Conservation (phyloP, 1,139 yeast species). For the Spathaspora jeffriesii region DNA sequence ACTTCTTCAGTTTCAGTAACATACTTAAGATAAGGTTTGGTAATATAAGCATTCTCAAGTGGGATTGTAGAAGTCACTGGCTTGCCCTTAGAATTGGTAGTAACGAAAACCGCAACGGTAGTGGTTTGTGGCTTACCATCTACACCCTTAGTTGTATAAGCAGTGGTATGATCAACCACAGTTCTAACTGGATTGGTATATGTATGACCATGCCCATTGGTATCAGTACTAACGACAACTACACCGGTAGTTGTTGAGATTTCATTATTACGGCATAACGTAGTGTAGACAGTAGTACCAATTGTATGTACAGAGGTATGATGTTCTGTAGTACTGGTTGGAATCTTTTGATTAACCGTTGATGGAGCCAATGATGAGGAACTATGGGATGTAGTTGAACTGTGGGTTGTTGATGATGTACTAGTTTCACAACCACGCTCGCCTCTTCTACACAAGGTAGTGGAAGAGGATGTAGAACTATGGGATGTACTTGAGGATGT, state of each 20-base stretch:
- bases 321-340: neutral
- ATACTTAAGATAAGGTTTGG: neutral
- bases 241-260: constrained; percentile 1
- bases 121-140: neutral
- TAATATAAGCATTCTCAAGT: constrained; percentile 4
- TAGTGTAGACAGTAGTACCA: constrained; percentile 5
- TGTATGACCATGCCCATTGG: constrained; percentile 3
- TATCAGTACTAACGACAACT: constrained; percentile 3
- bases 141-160: neutral
- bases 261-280: neutral
- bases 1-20: neutral
- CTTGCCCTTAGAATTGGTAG: constrained; percentile 1
- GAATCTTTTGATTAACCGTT: neutral
- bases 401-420: too few relatives aligned
- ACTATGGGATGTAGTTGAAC: too few relatives aligned
- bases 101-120: constrained; percentile 3
- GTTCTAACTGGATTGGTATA: neutral
- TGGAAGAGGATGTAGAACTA: neutral
- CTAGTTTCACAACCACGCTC: constrained; percentile 2
- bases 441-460: constrained; percentile 3
- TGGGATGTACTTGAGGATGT: neutral
- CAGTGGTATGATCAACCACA: constrained; percentile 6
- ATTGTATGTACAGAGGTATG: neutral
- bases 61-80: constrained; percentile 4
- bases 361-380: neutral